Evolutionary conservation across 345 rosid species (phyloP).

Genomic region (Anastatica hierochuntica): DNA sequence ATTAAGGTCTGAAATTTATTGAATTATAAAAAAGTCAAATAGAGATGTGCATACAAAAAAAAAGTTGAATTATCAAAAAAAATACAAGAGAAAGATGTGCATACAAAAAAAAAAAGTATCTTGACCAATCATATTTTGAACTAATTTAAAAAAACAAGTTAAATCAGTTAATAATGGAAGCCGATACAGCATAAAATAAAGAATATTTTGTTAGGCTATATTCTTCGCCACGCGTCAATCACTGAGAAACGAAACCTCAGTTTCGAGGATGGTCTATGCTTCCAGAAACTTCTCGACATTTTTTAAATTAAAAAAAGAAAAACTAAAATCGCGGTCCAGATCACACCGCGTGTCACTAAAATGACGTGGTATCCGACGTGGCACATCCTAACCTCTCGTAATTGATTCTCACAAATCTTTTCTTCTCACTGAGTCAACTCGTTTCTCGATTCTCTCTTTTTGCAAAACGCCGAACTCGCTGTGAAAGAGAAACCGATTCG

Average conservation of each 20-base stretch:
- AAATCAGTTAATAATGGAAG: too few species aligned
- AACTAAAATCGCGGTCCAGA: slow-evolving; percentile 35
- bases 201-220: background rate
- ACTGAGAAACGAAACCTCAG: background rate
- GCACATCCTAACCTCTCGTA: slow-evolving; percentile 27
- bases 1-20: too few species aligned
- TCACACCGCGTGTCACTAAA: slow-evolving; percentile 22
- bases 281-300: slow-evolving; percentile 47
- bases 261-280: slow-evolving; percentile 15
- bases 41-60: too few species aligned
- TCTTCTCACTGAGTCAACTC: slow-evolving; percentile 1
- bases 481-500: background rate
- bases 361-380: slow-evolving; percentile 49
- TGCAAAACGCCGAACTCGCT: background rate
- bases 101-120: too few species aligned
- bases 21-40: too few species aligned
- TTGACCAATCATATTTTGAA: too few species aligned
- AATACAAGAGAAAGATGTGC: too few species aligned
- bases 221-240: slow-evolving; percentile 32
- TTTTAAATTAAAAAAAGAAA: slow-evolving; percentile 7
- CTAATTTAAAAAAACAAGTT: too few species aligned
- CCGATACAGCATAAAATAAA: too few species aligned
- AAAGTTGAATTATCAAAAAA: too few species aligned
- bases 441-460: background rate
- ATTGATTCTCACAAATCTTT: slow-evolving; percentile 31